Evolutionary conservation across 1,139 yeast species (phyloP).

Genomic region (Yamadazyma triangularis): DNA sequence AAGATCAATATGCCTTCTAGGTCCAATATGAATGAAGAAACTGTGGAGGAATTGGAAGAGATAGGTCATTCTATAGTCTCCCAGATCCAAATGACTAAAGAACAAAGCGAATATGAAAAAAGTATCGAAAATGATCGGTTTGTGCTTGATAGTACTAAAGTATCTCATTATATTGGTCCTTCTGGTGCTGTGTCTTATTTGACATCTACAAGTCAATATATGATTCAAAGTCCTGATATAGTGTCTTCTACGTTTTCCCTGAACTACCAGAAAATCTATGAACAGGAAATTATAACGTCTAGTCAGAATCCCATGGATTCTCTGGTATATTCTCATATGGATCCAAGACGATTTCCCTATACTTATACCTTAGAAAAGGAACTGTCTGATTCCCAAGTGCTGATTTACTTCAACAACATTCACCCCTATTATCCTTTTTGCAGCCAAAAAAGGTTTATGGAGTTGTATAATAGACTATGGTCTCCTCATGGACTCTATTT

Average conservation of each 20-base stretch:
- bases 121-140: constrained; percentile 9
- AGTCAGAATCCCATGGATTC: constrained; percentile 5
- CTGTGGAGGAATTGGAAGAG: constrained; percentile 3
- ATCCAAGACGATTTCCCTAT: constrained; percentile 6
- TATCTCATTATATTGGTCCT: constrained; percentile 14
- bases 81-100: background rate
- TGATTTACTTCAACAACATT: constrained; percentile 31
- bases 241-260: constrained; percentile 2
- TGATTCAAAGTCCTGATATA: constrained; percentile 1
- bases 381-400: constrained; percentile 28
- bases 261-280: constrained; percentile 2
- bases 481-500: background rate
- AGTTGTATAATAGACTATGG: constrained; percentile 10
- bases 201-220: constrained; percentile 3
- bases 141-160: constrained; percentile 12
- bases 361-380: constrained; percentile 8
- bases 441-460: constrained; percentile 22
- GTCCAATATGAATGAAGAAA: constrained; percentile 1
- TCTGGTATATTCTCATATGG: constrained; percentile 1
- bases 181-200: constrained; percentile 8
- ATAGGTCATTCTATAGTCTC: constrained; percentile 2
- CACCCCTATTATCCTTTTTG: constrained; percentile 39
- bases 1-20: constrained; percentile 32
- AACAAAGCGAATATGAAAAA: background rate
- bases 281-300: constrained; percentile 6